Base-by-base conservation (phyloP, 805 yeast species). In the Nakazawaea peltata region DNA sequence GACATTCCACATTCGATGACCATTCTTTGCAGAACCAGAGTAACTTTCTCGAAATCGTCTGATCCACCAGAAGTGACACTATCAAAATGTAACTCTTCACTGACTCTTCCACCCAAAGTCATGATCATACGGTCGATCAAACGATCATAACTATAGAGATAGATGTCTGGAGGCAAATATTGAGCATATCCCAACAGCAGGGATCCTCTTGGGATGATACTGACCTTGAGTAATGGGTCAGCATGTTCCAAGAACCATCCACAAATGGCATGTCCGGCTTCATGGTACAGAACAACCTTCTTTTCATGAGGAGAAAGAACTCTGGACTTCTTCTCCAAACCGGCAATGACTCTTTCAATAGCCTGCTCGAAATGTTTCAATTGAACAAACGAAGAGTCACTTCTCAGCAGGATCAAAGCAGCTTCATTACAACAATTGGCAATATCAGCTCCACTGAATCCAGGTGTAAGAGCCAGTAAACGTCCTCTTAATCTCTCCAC, bases 151-250 rank as follows among this genome's bases (percentile, higher is more conserved):
- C 86, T 73, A 38, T 83, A 69, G 47, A 87, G 68, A 45, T 82
- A 84, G 48, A 81, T 81, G 56, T 88, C 97, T 19, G 87, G 84
- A 13, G 97, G 97, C 43, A 88, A 66, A 51, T 87, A 84, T 58
- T 88, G 96, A 3, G 97, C 96, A 56, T 88, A 87, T n/a, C 97
- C 97, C 37, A 87, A 65, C 11, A 95, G 95, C 33, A 95, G 95
- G 57, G 82, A 84, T 16, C 96, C 96, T 57, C 95, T 76, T 39
- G 97, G 97, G 42, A 87, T 84, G 46, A 87, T 87, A 15, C 94
- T 81, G n/a, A 87, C 96, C 58, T 87, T 87, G 40, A 88, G 71
- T 41, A 87, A 63, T 6, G 97, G 97, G 55, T 87, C 95, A 9
- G 97, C 96, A 61, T 63, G 77, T 59, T 77, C 73, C 51, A 87